phyloP scores from a whole-genome alignment of 805 yeast genomes.

The Suhomyces emberorum region DNA sequence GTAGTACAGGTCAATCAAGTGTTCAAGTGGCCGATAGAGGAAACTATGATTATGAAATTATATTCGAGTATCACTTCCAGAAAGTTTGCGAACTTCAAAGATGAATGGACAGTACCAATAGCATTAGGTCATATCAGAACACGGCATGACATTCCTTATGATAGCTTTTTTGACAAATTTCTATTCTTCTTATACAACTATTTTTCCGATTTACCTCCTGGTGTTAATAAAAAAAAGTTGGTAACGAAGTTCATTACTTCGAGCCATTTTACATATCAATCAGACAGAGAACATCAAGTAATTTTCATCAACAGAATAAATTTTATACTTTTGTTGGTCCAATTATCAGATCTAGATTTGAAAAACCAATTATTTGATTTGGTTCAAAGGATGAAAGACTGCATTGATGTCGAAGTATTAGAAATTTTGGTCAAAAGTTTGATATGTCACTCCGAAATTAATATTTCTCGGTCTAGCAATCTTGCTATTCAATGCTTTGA shows the following conservation, averaged over 20 bases:
- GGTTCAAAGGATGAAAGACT: constrained; percentile 17
- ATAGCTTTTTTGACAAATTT: constrained; percentile 34
- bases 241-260: constrained; percentile 37
- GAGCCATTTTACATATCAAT: constrained; percentile 31
- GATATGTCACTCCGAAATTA: constrained; percentile 4
- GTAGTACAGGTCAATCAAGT: constrained; percentile 23
- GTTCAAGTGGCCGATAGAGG: constrained; percentile 32
- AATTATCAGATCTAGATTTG: constrained; percentile 32
- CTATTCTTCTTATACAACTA: constrained; percentile 33
- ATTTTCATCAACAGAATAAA: constrained; percentile 39
- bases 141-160: constrained; percentile 25
- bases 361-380: constrained; percentile 26
- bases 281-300: constrained; percentile 22
- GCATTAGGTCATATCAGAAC: constrained; percentile 20
- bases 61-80: constrained; percentile 29
- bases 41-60: constrained; percentile 26
- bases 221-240: constrained; percentile 23
- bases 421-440: constrained; percentile 4
- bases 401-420: constrained; percentile 7
- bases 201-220: constrained; percentile 23
- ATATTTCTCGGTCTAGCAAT: neutral
- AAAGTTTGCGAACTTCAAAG: constrained; percentile 35
- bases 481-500: constrained; percentile 7
- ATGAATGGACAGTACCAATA: constrained; percentile 26
- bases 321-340: constrained; percentile 31